Evolutionary conservation across 2,329 filamentous ascomycete species (phyloP).

Genomic region (Colletotrichum navitas): DNA sequence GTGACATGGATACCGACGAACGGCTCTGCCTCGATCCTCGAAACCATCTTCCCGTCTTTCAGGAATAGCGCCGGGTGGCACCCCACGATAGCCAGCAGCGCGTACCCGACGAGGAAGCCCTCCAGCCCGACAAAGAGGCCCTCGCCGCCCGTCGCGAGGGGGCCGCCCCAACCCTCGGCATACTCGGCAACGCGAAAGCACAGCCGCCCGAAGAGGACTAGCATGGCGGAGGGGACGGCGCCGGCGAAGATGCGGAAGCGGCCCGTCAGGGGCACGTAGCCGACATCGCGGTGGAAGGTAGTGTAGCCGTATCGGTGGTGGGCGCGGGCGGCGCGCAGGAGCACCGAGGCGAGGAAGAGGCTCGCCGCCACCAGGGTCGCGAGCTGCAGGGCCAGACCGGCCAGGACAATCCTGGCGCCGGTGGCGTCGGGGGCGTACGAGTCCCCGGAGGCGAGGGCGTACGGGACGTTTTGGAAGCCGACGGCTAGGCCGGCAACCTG

Average conservation of each 20-base stretch:
- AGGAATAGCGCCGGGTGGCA: conserved; percentile 48
- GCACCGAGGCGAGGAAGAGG: conserved; percentile 45
- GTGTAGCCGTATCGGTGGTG: conserved; percentile 47
- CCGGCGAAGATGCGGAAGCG: conserved; percentile 47
- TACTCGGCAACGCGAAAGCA: conserved; percentile 47
- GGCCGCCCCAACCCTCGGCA: conserved; percentile 46
- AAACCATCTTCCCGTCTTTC: conserved; percentile 19
- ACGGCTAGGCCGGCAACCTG: conserved; percentile 48
- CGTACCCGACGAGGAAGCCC: conserved; percentile 48
- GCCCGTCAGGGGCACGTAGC: conserved; percentile 45
- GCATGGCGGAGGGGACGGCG: conserved; percentile 44
- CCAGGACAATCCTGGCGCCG: conserved; percentile 46
- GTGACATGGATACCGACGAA: conserved; percentile 16
- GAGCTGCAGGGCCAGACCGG: conserved; percentile 47
- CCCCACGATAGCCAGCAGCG: conserved; percentile 46
- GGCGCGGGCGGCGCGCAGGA: conserved; percentile 44
- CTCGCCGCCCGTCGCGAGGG: conserved; percentile 45
- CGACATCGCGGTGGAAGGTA: conserved; percentile 47
- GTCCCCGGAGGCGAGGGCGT: conserved; percentile 3
- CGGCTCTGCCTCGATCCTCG: conserved; percentile 25
- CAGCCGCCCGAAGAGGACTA: conserved; percentile 46
- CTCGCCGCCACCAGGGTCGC: conserved; percentile 45
- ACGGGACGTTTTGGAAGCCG: conserved; percentile 45
- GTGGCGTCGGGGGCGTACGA: conserved; percentile 34
- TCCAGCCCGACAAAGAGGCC: conserved; percentile 48